Evolutionary conservation across 148 eudicot species (phyloP), one percentile per base, ranked within the genome.

Genomic region (Chenopodium formosanum): DNA sequence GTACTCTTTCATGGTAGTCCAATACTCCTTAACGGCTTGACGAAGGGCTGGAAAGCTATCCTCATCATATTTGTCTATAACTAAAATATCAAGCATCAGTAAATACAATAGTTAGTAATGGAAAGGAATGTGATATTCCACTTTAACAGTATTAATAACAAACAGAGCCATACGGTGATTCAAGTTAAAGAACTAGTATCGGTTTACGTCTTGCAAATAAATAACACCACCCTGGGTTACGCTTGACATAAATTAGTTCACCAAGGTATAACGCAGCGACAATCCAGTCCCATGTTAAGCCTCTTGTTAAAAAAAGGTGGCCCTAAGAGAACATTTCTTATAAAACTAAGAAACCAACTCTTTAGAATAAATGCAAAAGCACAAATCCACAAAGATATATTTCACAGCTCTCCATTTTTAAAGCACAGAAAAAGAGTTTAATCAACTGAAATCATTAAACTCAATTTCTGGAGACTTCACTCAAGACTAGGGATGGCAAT

Each of bases 1-100:
- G 85, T 94, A 94, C 78, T 87, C 91, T 86, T 89, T 91, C 97
- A 92, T 92, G 31, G 85, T 85, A 72, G n/a, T 58, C 91, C 91
- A 91, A 76, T 90, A 73, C 81, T 92, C 93, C 79, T 48, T 89
- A 34, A 83, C 93, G 80, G 92, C 90, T 82, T 86, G 80, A 37
- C 92, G 86, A 79, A 90, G 89, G 73, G 72, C 86, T 53, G 79
- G 78, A 82, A 86, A 94, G 80, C 81, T 83, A 78, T 84, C 79
- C 77, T 90, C 90, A 62, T 65, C 84, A 9, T 88, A 88, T 78
- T 84, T 92, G 70, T 86, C 82, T 80, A 73, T 88, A 86, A 60
- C 70, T 73, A 66, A 16, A 70, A 29, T 23, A 20, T 64, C 50
- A 60, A 13, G 27, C 67, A 78, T 46, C 85, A 79, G 65, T 46